phyloP scores from a whole-genome alignment of 2,329 filamentous ascomycete species.

The Aspergillus aculeatus region DNA sequence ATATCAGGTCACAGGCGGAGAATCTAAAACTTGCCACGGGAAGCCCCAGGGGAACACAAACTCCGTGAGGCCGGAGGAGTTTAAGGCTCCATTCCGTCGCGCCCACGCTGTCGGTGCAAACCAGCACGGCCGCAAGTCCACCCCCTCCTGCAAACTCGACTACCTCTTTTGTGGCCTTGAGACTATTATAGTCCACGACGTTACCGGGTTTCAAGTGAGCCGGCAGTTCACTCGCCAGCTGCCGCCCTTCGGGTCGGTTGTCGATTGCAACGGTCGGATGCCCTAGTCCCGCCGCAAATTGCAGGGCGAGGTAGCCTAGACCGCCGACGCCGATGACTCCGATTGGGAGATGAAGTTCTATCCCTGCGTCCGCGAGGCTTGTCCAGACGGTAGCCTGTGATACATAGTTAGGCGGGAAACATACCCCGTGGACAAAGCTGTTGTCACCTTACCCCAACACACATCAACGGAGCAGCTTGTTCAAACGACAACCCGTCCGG shows the following conservation, averaged over 20 bases:
- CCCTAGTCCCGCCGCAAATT: slow-evolving; percentile 12
- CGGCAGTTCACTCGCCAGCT: slow-evolving; percentile 1
- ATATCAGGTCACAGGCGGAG: slow-evolving; percentile 7
- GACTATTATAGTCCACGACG: not conserved
- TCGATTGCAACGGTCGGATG: slow-evolving; percentile 13
- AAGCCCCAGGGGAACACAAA: slow-evolving; percentile 8
- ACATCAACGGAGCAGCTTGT: slow-evolving; percentile 16
- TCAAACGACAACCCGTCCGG: slow-evolving; percentile 13
- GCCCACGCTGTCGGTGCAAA: slow-evolving; percentile 9
- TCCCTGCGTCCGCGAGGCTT: not conserved
- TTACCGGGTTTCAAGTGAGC: not conserved
- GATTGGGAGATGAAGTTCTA: slow-evolving; percentile 2
- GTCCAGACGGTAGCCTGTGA: slow-evolving; percentile 12
- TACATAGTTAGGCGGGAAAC: no score
- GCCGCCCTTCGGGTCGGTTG: slow-evolving; percentile 5
- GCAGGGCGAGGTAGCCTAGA: slow-evolving; percentile 13
- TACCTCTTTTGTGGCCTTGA: slow-evolving; percentile 3
- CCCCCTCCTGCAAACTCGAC: not conserved
- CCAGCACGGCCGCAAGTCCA: slow-evolving; percentile 9
- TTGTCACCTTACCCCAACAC: slow-evolving; percentile 11
- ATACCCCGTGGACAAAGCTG: no score
- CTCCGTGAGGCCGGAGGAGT: slow-evolving; percentile 2
- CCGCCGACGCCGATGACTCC: slow-evolving; percentile 14
- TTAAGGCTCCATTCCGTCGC: slow-evolving; percentile 11
- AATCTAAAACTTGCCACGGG: slow-evolving; percentile 10